These are phyloP conservation scores for Orbilia javanica DNA, from an alignment of 2,329 filamentous ascomycete genomes.

Conservation along the genomic window DNA sequence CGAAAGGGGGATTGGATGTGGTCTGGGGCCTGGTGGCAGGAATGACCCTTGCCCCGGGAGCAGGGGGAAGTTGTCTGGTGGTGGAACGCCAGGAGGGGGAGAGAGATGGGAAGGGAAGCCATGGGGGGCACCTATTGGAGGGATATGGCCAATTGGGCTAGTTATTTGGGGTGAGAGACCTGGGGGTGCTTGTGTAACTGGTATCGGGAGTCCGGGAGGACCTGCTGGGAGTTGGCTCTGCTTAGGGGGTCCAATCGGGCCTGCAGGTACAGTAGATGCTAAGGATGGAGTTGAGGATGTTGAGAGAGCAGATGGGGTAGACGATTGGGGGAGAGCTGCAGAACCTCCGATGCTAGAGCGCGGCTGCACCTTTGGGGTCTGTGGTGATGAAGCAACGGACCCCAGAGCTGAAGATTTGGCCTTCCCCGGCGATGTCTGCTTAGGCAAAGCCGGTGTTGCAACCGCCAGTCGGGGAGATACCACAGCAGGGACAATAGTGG, in stretches of 20 bases:
- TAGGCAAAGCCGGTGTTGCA: constrained; percentile 84
- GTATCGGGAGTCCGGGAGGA: constrained; percentile 59
- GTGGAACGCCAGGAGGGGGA: constrained; percentile 72
- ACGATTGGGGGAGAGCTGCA: constrained; percentile 4
- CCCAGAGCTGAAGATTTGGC: constrained; percentile 75
- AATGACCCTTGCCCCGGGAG: constrained; percentile 65
- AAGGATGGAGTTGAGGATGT: constrained; percentile 44
- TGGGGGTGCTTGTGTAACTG: constrained; percentile 74
- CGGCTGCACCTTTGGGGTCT: constrained; percentile 76
- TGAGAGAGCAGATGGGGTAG: background rate
- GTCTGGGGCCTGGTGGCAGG: constrained; percentile 68
- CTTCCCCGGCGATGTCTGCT: constrained; percentile 81
- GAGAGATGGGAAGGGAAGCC: constrained; percentile 74
- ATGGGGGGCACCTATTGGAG: constrained; percentile 71
- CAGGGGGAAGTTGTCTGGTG: constrained; percentile 66
- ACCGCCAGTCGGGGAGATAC: constrained; percentile 82
- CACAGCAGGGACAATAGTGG: constrained; percentile 65
- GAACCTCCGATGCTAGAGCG: constrained; percentile 67
- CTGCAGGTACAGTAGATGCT: constrained; percentile 70
- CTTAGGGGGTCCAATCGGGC: constrained; percentile 60
- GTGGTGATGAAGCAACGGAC: constrained; percentile 62
- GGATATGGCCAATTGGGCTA: constrained; percentile 67
- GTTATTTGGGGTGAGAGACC: constrained; percentile 71
- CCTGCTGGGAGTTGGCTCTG: constrained; percentile 66
- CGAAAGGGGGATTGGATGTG: constrained; percentile 70